Percentiles rank a stretch among this genome's conserved stretches.
These are phyloP conservation scores for Sclerotinia borealis DNA, from an alignment of 2,329 filamentous ascomycete species.

Conservation along the genomic window DNA sequence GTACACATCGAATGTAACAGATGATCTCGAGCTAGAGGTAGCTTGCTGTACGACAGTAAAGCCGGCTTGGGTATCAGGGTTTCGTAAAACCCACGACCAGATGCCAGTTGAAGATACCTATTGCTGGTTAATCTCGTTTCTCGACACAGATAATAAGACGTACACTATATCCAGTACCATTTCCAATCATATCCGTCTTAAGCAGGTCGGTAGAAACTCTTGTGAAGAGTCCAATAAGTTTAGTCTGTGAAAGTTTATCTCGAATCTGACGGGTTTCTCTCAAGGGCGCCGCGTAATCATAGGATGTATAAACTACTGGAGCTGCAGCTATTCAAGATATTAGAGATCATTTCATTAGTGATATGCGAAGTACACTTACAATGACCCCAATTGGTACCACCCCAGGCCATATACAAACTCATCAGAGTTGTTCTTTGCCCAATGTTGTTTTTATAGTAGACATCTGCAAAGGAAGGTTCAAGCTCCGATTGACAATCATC, in stretches of 20 bases:
- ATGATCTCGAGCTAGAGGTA: constrained; percentile 38
- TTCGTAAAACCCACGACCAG: constrained; percentile 47
- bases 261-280: constrained; percentile 48
- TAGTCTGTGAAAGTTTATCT: constrained; percentile 48
- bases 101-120: constrained; percentile 35
- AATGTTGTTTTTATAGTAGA: constrained; percentile 52
- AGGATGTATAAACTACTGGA: constrained; percentile 44
- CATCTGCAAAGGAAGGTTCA: constrained; percentile 43
- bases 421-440: constrained; percentile 44
- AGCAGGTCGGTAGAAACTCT: constrained; percentile 44
- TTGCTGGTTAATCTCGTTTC: neutral
- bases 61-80: constrained; percentile 40
- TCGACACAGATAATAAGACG: neutral
- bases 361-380: constrained; percentile 26
- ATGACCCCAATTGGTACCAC: constrained; percentile 52
- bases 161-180: constrained; percentile 44
- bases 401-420: constrained; percentile 47
- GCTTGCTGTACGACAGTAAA: constrained; percentile 47
- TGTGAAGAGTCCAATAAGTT: constrained; percentile 49
- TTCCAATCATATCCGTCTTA: constrained; percentile 48
- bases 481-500: constrained; percentile 44
- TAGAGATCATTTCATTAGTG: neutral
- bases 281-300: constrained; percentile 43
- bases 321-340: constrained; percentile 33
- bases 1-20: constrained; percentile 41